Conservation (phyloP, 1,139 yeast genomes). For the Fermentozyma sake region DNA sequence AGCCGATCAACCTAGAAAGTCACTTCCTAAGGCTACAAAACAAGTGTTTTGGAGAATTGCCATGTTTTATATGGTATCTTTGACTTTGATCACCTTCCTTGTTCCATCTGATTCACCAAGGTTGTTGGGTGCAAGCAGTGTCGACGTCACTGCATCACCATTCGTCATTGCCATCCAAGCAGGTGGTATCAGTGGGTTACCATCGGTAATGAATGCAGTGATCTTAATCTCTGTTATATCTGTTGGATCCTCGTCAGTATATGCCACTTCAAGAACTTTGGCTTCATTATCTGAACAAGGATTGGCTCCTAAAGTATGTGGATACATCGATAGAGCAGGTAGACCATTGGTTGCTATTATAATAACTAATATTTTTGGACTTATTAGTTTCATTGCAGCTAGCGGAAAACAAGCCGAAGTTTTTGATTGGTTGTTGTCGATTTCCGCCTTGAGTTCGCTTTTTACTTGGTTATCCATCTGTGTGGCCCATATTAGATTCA, state of each 20-base stretch:
- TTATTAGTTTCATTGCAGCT: slow-evolving; percentile 28
- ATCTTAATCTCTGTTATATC: slow-evolving; percentile 61
- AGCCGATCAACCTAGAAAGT: slow-evolving; percentile 33
- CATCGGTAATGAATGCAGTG: slow-evolving; percentile 70
- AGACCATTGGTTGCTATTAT: slow-evolving; percentile 28
- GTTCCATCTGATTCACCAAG: slow-evolving; percentile 30
- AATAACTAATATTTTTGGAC: slow-evolving; percentile 26
- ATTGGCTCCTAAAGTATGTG: slow-evolving; percentile 22
- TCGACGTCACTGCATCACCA: slow-evolving; percentile 49
- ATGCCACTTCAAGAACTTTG: slow-evolving; percentile 23
- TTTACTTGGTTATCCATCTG: slow-evolving; percentile 40
- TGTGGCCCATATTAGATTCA: slow-evolving; percentile 33
- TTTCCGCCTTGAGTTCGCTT: slow-evolving; percentile 35
- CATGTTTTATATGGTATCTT: slow-evolving; percentile 30
- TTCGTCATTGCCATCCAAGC: slow-evolving; percentile 54
- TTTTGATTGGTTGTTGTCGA: slow-evolving; percentile 35
- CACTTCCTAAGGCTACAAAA: slow-evolving; percentile 39
- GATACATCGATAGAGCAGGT: slow-evolving; percentile 23
- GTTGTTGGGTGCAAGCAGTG: slow-evolving; percentile 31
- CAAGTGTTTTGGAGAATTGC: slow-evolving; percentile 35
- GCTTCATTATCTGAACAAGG: slow-evolving; percentile 23
- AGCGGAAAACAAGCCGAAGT: slow-evolving; percentile 28
- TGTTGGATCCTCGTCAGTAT: slow-evolving; percentile 34
- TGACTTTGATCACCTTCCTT: slow-evolving; percentile 28
- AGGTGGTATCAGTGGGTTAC: slow-evolving; percentile 57